Evolutionary conservation across 352 stramenopile genomes (phyloP), one percentile per base, ranked within the genome.

Genomic region (Globisporangium viniferum): DNA sequence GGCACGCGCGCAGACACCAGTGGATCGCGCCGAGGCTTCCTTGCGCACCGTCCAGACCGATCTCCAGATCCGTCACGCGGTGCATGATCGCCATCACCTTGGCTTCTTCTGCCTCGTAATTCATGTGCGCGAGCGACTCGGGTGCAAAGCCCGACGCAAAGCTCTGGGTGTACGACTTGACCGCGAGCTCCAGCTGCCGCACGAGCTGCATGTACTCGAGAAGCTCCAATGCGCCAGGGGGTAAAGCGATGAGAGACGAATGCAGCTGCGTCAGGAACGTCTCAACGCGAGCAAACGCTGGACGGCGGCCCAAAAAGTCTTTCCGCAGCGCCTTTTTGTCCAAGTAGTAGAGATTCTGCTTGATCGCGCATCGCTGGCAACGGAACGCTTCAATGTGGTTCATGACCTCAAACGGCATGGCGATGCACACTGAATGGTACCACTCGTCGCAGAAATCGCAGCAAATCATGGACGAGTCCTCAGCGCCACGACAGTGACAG

Each of bases 391-490:
- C 88, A 24, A 91, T 72, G 20, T 64, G 67, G 10, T 89, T 81
- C 69, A 95, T 84, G 1, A 80, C 78, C 0, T 79, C 68, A 1
- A 76, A 73, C 7, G 64, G 74, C 56, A 95, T 82, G 0, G 81
- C 81, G 59, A 95, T 91, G 61, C 88, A 95, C 1, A 53, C 59
- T 0, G 80, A 78, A 60, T 95, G 88, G 59, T 94, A 95, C 88
- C 88, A 95, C 75, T 95, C 88, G 64, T 95, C 88, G 46, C 88
- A 95, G 59, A 91, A 89, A 57, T 95, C 88, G 64, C 88, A 95
- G 73, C 88, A 95, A 56, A 95, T 92, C 88, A 95, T 95, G 20
- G 88, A 78, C n/a, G 77, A 64, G 48, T 81, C 71, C 29, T 95
- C 88, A 0, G 68, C 62, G 6, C 81, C 80, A 29, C 88, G 78